Evolutionary conservation across 495 filamentous ascomycete genomes (phyloP), one percentile per base, ranked within the genome.

Genomic region (Aspergillus diversus): DNA sequence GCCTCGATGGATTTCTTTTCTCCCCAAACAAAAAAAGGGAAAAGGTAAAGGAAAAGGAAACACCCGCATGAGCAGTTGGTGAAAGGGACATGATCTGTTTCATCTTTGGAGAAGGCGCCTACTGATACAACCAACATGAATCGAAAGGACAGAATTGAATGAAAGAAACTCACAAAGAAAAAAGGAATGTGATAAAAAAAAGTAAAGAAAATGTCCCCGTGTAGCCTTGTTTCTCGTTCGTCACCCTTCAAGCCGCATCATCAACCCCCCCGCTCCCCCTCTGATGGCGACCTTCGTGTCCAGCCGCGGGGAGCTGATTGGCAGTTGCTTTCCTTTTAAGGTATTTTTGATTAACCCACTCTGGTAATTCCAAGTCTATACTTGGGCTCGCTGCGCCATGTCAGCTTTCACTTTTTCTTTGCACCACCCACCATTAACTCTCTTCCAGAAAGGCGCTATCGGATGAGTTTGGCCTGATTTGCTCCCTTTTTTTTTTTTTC

Each of bases 351-450:
- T 11, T 43, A 11, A 15, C 8, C 4, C 4, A 43, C 5, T 43
- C 11, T 4, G 39, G 39, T 6, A 43, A 4, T 31, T 37, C 53
- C 33, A 21, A 35, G 33, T 32, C 52, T 46, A 62, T 49, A 51
- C 54, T 46, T 63, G 49, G 61, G 46, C 56, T 21, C 54, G 61
- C 65, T 67, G 65, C 65, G 65, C 65, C 65, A 58, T 67, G 65
- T 67, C 65, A 64, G 61, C 64, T 56, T 61, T 55, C 57, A 21
- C n/a, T 52, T 53, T 56, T 39, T 56, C 57, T 58, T 42, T 69
- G 37, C 54, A 57, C 46, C 21, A 27, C 21, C 21, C 21, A 27
- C 21, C 21, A 27, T 27, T 27, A 27, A 2, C 21, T 27, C 21
- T 27, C 2, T 2, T 27, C 21, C 21, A 27, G 21, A 27, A 27